Conservation (phyloP, 495 filamentous ascomycete species). For the Hapsidospora chrysogenum region DNA sequence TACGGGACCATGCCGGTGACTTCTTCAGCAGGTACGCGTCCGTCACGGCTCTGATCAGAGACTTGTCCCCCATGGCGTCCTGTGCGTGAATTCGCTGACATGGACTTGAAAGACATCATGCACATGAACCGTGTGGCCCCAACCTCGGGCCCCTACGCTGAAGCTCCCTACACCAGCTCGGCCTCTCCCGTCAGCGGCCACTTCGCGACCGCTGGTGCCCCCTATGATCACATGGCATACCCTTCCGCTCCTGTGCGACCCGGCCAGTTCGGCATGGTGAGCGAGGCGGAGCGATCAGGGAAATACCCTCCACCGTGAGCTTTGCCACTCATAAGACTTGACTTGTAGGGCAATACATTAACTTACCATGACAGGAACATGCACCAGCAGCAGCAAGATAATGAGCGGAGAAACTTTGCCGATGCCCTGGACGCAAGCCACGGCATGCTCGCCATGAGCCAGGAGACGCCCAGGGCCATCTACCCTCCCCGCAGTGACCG, state of each 20-base stretch:
- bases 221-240: slow-evolving; percentile 47
- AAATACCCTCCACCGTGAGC: slow-evolving; percentile 83
- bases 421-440: slow-evolving; percentile 73
- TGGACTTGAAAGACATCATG: slow-evolving; percentile 62
- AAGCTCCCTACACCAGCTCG: slow-evolving; percentile 32
- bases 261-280: slow-evolving; percentile 22
- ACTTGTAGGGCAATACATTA: too few relatives aligned
- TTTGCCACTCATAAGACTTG: slow-evolving; percentile 12
- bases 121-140: slow-evolving; percentile 33
- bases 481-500: slow-evolving; percentile 41
- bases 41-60: slow-evolving; percentile 39
- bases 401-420: slow-evolving; percentile 49
- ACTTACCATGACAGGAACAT: neutral
- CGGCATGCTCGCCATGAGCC: slow-evolving; percentile 91
- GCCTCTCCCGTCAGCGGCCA: slow-evolving; percentile 46
- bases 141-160: slow-evolving; percentile 31
- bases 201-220: slow-evolving; percentile 51
- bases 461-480: slow-evolving; percentile 74
- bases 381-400: slow-evolving; percentile 35
- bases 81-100: too few relatives aligned
- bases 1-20: slow-evolving; percentile 51
- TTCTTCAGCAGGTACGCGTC: slow-evolving; percentile 47
- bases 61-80: slow-evolving; percentile 42
- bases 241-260: slow-evolving; percentile 45
- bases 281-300: slow-evolving; percentile 45